Base-by-base conservation (phyloP, 352 stramenopile species). In the Globisporangium acanthophoron region DNA sequence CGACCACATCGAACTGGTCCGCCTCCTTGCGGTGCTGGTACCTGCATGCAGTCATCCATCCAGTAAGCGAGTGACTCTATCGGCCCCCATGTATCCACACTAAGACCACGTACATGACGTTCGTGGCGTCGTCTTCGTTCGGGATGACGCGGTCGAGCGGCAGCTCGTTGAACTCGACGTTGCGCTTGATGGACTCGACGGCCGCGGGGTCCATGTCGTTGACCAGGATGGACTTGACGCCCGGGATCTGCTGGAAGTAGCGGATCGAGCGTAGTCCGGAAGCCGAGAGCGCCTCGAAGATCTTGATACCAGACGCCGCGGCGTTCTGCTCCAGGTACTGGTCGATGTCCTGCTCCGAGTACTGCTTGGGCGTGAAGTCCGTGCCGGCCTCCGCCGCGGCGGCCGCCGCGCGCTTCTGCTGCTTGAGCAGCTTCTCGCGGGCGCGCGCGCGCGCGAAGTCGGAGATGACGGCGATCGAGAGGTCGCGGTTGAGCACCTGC, bases 211-310 rank as follows among this genome's bases (percentile, higher is more conserved):
- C 97, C 64, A 99, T 92, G 78, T 99, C 98, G 74, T 99, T 99
- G 37, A 99, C 96, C 6, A 99, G 81, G 33, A 99, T 93, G 58
- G 97, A 96, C 60, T 97, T 92, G 15, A 99, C 86, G 29, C 95
- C 93, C 0, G 94, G 91, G 62, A 99, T 98, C 80, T 99, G 97
- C 68, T 99, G 98, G 67, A 96, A 98, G 75, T 99, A 99, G 52
- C 98, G 92, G 55, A 99, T 96, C 9, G 96, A 99, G 60, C 98
- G 94, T 68, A 99, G 74, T 7, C 97, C 98, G 0, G 97, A 99
- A 18, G 98, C 98, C 16, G 97, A 96, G 16, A 99, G 80, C 20
- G 97, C 97, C 69, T 99, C 98, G 24, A 99, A 96, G 62, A 99
- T 98, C 44, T 84, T 82, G 47, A 99, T 90, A 24, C 97, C 97